Percentiles rank a stretch among this genome's conserved stretches.
Conservation (phyloP, 495 filamentous ascomycete genomes). For the Hypoxylon subgilvum region DNA sequence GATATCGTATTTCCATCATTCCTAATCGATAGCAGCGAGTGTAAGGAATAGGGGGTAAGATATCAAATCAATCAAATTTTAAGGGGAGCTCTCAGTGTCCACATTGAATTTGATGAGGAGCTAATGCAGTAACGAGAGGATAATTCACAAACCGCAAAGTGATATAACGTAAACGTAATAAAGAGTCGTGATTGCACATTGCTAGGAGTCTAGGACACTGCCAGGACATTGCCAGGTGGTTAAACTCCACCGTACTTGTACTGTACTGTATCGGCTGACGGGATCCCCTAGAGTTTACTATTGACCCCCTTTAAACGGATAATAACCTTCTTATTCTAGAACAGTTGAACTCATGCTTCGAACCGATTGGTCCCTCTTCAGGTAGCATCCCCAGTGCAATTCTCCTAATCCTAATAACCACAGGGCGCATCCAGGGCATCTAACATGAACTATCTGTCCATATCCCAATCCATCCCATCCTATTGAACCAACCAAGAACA, state of each 20-base stretch:
- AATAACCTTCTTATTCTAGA: slow-evolving; percentile 33
- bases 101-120: slow-evolving; percentile 27
- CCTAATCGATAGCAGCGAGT: not conserved
- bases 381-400: slow-evolving; percentile 32
- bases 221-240: too few species aligned
- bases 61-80: slow-evolving; percentile 9
- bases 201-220: too few species aligned
- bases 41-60: slow-evolving; percentile 11
- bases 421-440: too few species aligned
- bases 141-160: too few species aligned
- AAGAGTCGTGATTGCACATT: too few species aligned
- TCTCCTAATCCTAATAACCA: slow-evolving; percentile 17
- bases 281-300: too few species aligned
- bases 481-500: not conserved
- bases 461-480: slow-evolving; percentile 6
- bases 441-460: slow-evolving; percentile 7
- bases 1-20: too few species aligned
- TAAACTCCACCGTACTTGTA: slow-evolving; percentile 15
- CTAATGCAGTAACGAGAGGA: slow-evolving; percentile 31
- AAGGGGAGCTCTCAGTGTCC: slow-evolving; percentile 6
- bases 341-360: slow-evolving; percentile 4
- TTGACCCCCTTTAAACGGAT: slow-evolving; percentile 26
- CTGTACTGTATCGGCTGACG: slow-evolving; percentile 30
- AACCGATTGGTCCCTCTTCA: slow-evolving; percentile 35
- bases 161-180: slow-evolving; percentile 6